Base-by-base conservation (phyloP, 495 filamentous ascomycete species). In the Cetradonia linearis region DNA sequence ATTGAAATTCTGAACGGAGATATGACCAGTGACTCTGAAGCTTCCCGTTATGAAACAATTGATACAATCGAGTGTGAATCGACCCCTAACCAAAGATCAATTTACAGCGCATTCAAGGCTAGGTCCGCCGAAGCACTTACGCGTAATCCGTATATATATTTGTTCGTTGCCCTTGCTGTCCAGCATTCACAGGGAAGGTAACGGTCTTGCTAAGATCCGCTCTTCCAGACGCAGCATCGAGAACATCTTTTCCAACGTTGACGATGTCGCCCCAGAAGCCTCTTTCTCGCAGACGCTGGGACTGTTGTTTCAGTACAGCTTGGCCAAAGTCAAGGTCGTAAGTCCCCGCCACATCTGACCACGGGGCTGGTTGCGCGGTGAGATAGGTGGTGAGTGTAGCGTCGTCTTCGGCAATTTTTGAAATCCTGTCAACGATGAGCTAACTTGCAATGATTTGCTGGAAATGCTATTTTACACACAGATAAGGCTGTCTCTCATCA, bases 241-340 rank as follows among this genome's bases (percentile, higher is more conserved):
- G 25, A 9, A 56, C 53, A 13, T 64, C 60, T 27, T 42, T 60
- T 7, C 58, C 58, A 8, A 54, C 25, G 16, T 60, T 60, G 0
- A 37, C 48, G 9, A 64, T 52, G 47, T 50, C 40, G 11, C 59
- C 66, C 16, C 53, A 56, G 9, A 61, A 42, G 14, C 62, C 50
- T 33, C 65, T 60, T 14, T 58, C 47, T 20, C 58, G 55, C 28
- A 47, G 34, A 2, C 37, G 49, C 2, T 62, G 47, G 6, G 61
- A n/a, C 16, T 58, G 27, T 16, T 18, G 42, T n/a, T 9, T 7
- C 34, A 69, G 16, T 13, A 49, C 49, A n/a, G 60, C 64, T 28
- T 62, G 70, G 13, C 71, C 72, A 40, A 72, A 73, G 34, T 66
- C 64, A 25, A 74, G 61, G 28, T 69, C 65, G 53, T 70, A 74